These are phyloP conservation scores for Citrus medica DNA, from an alignment of 345 rosid species.

Conservation along the genomic window DNA sequence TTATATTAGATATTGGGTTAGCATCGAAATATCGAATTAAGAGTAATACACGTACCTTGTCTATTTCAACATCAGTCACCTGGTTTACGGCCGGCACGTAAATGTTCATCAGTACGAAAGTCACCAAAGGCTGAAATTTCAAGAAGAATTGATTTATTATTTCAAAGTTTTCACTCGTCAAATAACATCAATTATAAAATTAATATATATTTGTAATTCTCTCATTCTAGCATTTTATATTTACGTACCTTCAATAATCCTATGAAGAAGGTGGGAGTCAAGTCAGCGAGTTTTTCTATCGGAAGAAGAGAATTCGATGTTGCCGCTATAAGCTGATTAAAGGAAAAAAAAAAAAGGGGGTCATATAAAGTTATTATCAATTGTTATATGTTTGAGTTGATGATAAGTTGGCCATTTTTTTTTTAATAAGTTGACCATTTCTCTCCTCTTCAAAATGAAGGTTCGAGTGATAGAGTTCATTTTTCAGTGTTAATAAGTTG, in stretches of 20 bases:
- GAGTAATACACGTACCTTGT: slow-evolving; percentile 19
- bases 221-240: background rate
- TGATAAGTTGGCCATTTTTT: too few species aligned
- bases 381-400: too few species aligned
- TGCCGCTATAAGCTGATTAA: slow-evolving; percentile 21
- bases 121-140: slow-evolving; percentile 21
- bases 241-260: slow-evolving; percentile 31
- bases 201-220: too few species aligned
- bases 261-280: slow-evolving; percentile 22
- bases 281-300: slow-evolving; percentile 10
- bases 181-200: too few species aligned
- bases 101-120: slow-evolving; percentile 24
- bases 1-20: too few species aligned
- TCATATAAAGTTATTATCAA: background rate
- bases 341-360: background rate
- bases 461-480: too few species aligned
- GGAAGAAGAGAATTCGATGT: slow-evolving; percentile 30
- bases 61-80: slow-evolving; percentile 29
- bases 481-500: too few species aligned
- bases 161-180: too few species aligned
- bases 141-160: background rate
- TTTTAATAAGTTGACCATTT: too few species aligned
- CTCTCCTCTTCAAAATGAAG: too few species aligned
- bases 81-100: slow-evolving; percentile 31
- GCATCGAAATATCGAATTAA: too few species aligned